Base-by-base conservation (phyloP, 192 early-diverging fungal species). In the Podila verticillata region DNA sequence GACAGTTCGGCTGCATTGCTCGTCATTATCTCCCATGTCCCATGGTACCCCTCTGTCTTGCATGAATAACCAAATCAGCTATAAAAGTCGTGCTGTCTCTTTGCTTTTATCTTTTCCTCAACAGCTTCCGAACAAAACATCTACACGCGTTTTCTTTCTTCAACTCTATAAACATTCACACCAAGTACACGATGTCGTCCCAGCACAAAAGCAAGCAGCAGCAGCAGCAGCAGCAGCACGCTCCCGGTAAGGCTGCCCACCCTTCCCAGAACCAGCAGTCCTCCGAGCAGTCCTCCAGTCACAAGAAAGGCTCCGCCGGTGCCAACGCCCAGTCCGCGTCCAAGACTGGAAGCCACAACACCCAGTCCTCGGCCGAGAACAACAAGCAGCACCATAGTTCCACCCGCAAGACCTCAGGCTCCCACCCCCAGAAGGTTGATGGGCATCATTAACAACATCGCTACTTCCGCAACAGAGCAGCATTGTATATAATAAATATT, bases 361-460 rank as follows among this genome's bases (percentile, higher is more conserved):
- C 9, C 22, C 70, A 65, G 63, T 48, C 57, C 57, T 7, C 24
- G 5, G 30, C 22, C 2, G 66, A 68, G 13, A 51, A 34, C 29
- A 74, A 74, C 39, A 78, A 78, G 63, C 61, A 70, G 29, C 48
- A 65, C 29, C 74, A 78, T 48, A 57, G 63, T n/a, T 10, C 57
- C 13, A 24, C 28, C n/a, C 63, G 32, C 62, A 78, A 58, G 61
- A 26, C 57, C 0, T 78, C 74, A 19, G 74, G 74, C 7, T 78
- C 74, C 4, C 74, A 78, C 32, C 74, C 68, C 28, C 68, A 70
- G 44, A 78, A 78, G 66, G 34, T 78, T 44, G 74, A 78, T 47
- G 30, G 4, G 20, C 57, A 60, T 29, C 10, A 60, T 0, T 44
- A 44, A 44, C 39, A 44, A 44, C 39, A 44, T 15, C 1, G 39